Base-by-base conservation (phyloP, 495 filamentous ascomycete species). In the Hypoxylon perforatum region DNA sequence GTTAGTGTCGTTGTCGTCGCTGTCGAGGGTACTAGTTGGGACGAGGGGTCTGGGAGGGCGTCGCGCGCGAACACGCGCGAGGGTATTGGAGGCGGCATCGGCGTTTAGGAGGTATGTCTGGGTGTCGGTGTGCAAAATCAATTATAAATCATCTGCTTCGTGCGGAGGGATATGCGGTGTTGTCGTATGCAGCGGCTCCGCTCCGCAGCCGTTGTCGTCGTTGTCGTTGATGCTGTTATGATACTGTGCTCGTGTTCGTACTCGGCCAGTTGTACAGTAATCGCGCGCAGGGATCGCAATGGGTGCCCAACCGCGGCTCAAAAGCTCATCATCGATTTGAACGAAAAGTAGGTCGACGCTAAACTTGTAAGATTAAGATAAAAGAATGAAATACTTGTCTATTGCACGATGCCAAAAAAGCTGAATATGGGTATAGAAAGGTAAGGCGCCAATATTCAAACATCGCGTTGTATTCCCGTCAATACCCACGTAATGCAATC, bases 391-490 rank as follows among this genome's bases (percentile, higher is more conserved):
- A 35, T 41, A 51, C 35, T 55, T 25, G 63, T 60, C 63, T 56
- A 50, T 51, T 57, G 57, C 47, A 67, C 57, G 62, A 56, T 52
- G 50, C 64, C 7, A 62, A 22, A n/a, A 53, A 57, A 45, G 53
- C 64, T 51, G 47, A 25, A 21, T 23, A 14, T n/a, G 12, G 17
- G 11, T 25, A 52, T n/a, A 38, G 23, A 50, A 50, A 39, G 52
- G 15, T 67, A 62, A 62, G 58, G 65, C 65, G 65, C 54, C 58
- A 63, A 58, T 28, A 28, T 28, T 7, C 52, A 58, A n/a, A 42
- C 15, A 42, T 63, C 65, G 57, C 65, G 59, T 68, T 63, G 65
- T 63, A 63, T 15, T 56, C 45, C 58, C 52, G 22, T 30, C 51
- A 53, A 57, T n/a, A n/a, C 42, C 57, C 57, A 67, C 57, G 57